Conservation (phyloP, 805 yeast genomes). For the Suhomyces prunicola region DNA sequence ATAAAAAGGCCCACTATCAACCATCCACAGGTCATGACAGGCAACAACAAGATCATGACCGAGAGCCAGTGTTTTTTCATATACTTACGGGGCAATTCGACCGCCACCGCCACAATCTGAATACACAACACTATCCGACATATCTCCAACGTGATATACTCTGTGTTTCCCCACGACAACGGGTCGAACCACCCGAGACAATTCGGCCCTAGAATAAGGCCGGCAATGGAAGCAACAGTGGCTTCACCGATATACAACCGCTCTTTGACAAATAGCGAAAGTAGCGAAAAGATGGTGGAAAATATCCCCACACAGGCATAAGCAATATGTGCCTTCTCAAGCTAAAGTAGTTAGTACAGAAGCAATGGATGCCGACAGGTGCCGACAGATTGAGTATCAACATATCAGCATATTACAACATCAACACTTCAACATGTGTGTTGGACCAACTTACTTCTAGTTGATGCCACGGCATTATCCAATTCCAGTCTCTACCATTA, state of each 20-base stretch:
- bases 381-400: too few species aligned
- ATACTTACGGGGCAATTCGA: conserved; percentile 85
- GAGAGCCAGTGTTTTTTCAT: conserved; percentile 83
- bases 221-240: conserved; percentile 80
- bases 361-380: too few species aligned
- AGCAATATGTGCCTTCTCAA: conserved; percentile 73
- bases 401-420: too few species aligned
- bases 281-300: conserved; percentile 72
- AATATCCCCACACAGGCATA: conserved; percentile 87
- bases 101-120: conserved; percentile 93
- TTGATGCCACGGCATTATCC: conserved; percentile 14
- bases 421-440: too few species aligned
- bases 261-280: conserved; percentile 81
- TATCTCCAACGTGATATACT: conserved; percentile 76
- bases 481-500: not conserved
- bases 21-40: conserved; percentile 93
- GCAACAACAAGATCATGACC: conserved; percentile 68
- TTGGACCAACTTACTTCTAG: conserved; percentile 17
- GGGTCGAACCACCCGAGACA: conserved; percentile 84
- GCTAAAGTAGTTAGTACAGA: conserved; percentile 18
- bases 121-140: conserved; percentile 79
- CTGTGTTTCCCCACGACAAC: conserved; percentile 79
- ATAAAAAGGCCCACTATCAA: conserved; percentile 73
- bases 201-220: conserved; percentile 86
- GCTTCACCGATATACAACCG: conserved; percentile 87